Conservation (phyloP, 1,139 yeast species). For the Zygoascus sp. region DNA sequence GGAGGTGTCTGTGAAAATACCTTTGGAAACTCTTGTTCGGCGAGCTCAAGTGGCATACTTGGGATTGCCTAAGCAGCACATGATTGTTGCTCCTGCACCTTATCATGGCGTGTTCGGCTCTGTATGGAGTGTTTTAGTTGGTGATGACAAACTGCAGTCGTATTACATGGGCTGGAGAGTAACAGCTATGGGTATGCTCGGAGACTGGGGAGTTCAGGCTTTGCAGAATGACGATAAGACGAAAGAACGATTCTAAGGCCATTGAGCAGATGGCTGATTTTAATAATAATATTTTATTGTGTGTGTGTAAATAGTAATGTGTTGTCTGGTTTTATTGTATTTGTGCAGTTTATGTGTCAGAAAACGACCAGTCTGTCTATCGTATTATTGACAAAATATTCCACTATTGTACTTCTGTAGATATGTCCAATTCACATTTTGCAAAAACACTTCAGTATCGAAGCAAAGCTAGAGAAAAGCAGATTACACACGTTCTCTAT, state of each 20-base stretch:
- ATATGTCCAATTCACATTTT: too few relatives aligned
- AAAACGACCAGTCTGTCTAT: too few relatives aligned
- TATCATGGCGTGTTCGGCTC: slow-evolving; percentile 52
- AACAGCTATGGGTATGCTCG: slow-evolving; percentile 70
- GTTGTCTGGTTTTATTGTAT: too few relatives aligned
- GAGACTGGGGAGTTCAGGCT: slow-evolving; percentile 78
- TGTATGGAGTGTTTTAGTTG: slow-evolving; percentile 44
- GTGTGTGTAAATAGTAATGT: slow-evolving; percentile 1
- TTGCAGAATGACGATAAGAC: slow-evolving; percentile 48
- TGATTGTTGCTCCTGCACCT: slow-evolving; percentile 33
- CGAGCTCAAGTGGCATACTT: slow-evolving; percentile 76
- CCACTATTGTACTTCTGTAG: too few relatives aligned
- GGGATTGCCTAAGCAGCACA: slow-evolving; percentile 23
- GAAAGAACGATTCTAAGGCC: slow-evolving; percentile 30
- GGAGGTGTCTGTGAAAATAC: slow-evolving; percentile 73
- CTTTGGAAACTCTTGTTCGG: slow-evolving; percentile 79
- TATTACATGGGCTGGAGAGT: slow-evolving; percentile 91
- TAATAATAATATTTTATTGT: neutral
- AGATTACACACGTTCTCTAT: too few relatives aligned
- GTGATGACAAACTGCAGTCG: slow-evolving; percentile 39
- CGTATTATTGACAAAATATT: too few relatives aligned
- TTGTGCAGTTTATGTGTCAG: too few relatives aligned
- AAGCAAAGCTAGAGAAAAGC: too few relatives aligned
- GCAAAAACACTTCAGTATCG: too few relatives aligned
- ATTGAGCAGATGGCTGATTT: too few relatives aligned